Percentiles rank a stretch among this genome's conserved stretches.
These are phyloP conservation scores for Cyclospora cayetanensis DNA, from an alignment of 169 alveolate species.

Conservation along the genomic window DNA sequence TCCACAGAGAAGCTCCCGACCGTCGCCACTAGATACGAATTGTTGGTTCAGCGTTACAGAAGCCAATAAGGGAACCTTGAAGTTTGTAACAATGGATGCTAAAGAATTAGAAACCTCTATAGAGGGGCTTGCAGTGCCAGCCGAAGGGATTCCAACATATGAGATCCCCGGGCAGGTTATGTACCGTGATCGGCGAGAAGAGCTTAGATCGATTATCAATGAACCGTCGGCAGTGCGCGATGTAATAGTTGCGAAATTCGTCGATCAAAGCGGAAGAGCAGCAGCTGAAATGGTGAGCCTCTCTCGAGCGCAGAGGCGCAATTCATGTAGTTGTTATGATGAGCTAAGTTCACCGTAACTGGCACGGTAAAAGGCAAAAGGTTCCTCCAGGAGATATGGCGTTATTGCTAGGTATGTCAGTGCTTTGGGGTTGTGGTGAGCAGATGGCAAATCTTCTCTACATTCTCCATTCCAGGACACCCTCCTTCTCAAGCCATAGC, in stretches of 20 bases:
- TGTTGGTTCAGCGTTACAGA: constrained; percentile 35
- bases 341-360: too few species aligned
- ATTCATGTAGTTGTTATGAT: too few species aligned
- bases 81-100: neutral
- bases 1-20: neutral
- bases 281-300: constrained; percentile 66
- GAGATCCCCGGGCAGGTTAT: constrained; percentile 4
- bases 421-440: neutral
- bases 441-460: constrained; percentile 64
- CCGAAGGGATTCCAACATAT: constrained; percentile 52
- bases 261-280: constrained; percentile 11
- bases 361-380: neutral
- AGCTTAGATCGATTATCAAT: constrained; percentile 9
- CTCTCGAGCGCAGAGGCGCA: too few species aligned
- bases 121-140: constrained; percentile 10
- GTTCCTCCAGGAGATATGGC: neutral
- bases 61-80: constrained; percentile 24
- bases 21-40: constrained; percentile 5
- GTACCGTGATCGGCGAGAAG: constrained; percentile 53
- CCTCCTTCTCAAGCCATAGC: constrained; percentile 60
- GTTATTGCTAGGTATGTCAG: neutral
- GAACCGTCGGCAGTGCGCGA: constrained; percentile 68
- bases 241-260: constrained; percentile 39
- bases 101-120: neutral
- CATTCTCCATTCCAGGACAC: constrained; percentile 39